These are phyloP conservation scores for Vitrella brassicaformis DNA, from an alignment of 73 alveolate genomes.

Conservation along the genomic window DNA sequence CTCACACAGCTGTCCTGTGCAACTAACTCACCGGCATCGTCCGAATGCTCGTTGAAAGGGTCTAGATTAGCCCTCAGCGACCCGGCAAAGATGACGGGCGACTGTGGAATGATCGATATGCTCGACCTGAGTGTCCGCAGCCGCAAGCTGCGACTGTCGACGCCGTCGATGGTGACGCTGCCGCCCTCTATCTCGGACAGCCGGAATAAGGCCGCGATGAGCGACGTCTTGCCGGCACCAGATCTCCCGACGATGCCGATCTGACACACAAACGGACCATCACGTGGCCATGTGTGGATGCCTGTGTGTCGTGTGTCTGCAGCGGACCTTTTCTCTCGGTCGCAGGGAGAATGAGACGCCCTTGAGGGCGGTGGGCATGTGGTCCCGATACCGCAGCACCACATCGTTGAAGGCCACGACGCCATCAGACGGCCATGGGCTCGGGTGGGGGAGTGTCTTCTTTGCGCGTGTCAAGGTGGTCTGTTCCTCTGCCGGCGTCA, in stretches of 20 bases:
- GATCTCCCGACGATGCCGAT: constrained; percentile 42
- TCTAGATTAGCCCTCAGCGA: constrained; percentile 39
- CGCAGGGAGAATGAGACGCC: background rate
- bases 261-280: constrained; percentile 1
- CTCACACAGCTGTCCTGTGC: too few species aligned
- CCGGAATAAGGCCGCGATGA: constrained; percentile 34
- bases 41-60: constrained; percentile 1
- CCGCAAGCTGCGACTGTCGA: constrained; percentile 19
- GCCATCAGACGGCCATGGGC: background rate
- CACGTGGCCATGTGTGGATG: background rate
- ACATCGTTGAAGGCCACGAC: background rate
- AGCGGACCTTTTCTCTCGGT: background rate
- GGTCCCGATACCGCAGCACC: background rate
- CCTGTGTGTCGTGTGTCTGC: too few species aligned
- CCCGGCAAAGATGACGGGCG: constrained; percentile 47
- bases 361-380: background rate
- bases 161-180: constrained; percentile 30
- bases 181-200: constrained; percentile 34
- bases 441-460: background rate
- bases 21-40: too few species aligned
- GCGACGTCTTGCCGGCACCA: constrained; percentile 42
- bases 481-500: background rate
- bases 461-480: too few species aligned
- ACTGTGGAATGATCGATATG: constrained; percentile 47
- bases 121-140: constrained; percentile 40